Evolutionary conservation across 345 rosid genomes (phyloP), one percentile per base, ranked within the genome.

Genomic region (Gossypium stocksii): DNA sequence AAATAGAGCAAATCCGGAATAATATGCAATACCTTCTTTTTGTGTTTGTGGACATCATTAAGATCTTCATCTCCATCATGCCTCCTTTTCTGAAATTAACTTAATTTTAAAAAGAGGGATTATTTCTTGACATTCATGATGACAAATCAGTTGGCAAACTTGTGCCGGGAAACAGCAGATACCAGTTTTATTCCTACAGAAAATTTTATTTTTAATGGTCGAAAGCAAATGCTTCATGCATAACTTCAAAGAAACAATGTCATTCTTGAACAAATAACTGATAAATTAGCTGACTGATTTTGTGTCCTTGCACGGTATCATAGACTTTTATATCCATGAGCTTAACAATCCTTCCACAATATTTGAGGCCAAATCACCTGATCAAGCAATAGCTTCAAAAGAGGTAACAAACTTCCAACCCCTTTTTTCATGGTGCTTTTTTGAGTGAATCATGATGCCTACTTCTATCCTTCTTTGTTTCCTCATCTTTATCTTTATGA

Each of bases 51-150:
- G 76, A 84, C 80, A 60, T 92, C 98, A 80, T 83, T 94, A 14
- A 89, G 80, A 86, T 94, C 93, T 84, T 94, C 98, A 43, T 91
- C 97, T 59, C 98, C 98, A 58, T 85, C 95, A 58, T 90, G 99
- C 86, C 90, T 93, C 85, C 99, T 86, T 89, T 90, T 95, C 98
- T 95, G 92, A 81, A 82, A 78, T 6, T 12, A 19, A 22, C 49
- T 64, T 46, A 27, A 70, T 27, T 2, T 6, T 20, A 29, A 8
- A 7, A n/a, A 8, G 20, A 20, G 3, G 3, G 7, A 1, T 5
- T 54, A 34, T 34, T 34, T 34, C 41, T 34, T 5, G 41, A 34
- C 1, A 34, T 34, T 34, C 41, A 34, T 34, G 53, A 34, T 19
- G 29, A 66, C 70, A 67, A 12, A 46, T 67, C 2, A 45, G 48